Percentiles rank a stretch among this genome's conserved stretches.
Evolutionary conservation across 768 basidiomycete species (phyloP).

Genomic region (Pisolithus orientalis): DNA sequence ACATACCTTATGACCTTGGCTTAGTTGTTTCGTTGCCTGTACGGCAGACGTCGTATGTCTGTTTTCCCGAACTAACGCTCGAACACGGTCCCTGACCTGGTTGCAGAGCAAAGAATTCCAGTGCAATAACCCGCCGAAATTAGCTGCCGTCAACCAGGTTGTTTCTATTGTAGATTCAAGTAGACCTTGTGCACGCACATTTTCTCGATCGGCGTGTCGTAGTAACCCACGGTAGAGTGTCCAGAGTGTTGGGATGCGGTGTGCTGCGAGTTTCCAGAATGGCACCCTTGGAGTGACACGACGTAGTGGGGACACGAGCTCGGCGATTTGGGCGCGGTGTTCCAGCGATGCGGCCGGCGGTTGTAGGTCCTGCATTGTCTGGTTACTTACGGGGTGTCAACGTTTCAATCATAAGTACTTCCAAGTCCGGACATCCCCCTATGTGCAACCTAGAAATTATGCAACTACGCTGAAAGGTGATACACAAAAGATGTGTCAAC

Average conservation of each 20-base stretch:
- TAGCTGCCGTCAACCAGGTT: too few relatives aligned
- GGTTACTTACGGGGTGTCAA: too few relatives aligned
- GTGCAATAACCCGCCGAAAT: background rate
- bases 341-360: slow-evolving; percentile 30
- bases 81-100: slow-evolving; percentile 56
- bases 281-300: slow-evolving; percentile 56
- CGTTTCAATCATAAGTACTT: too few relatives aligned
- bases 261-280: slow-evolving; percentile 64
- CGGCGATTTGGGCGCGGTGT: slow-evolving; percentile 48
- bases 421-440: too few relatives aligned
- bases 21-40: slow-evolving; percentile 40
- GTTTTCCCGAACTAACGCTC: slow-evolving; percentile 46
- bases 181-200: slow-evolving; percentile 34
- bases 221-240: slow-evolving; percentile 67
- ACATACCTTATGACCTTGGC: slow-evolving; percentile 53
- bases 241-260: slow-evolving; percentile 76
- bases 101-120: slow-evolving; percentile 4
- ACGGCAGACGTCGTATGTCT: slow-evolving; percentile 48
- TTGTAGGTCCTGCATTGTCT: background rate
- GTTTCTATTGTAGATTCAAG: too few relatives aligned
- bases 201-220: slow-evolving; percentile 44
- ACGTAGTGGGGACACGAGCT: slow-evolving; percentile 48
- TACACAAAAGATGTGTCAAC: background rate
- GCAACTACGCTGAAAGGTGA: too few relatives aligned
- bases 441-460: too few relatives aligned